Conservation (phyloP, 73 alveolate species). For the Paramecium caudatum region DNA sequence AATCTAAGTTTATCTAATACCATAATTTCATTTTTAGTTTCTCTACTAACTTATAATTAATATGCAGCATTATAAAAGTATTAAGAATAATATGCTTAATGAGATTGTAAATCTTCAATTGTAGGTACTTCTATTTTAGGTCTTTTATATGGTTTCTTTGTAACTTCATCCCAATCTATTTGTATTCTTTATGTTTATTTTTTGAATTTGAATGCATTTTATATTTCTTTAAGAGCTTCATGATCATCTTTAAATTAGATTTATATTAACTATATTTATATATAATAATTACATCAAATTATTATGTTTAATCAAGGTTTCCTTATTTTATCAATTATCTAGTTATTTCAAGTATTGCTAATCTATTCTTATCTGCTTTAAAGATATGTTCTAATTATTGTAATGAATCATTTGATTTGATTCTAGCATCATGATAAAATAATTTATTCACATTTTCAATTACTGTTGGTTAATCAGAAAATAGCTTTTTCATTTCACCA, state of each 20-base stretch:
- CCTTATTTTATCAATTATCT: background rate
- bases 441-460: slow-evolving; percentile 60
- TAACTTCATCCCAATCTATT: slow-evolving; percentile 39
- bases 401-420: slow-evolving; percentile 42
- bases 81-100: slow-evolving; percentile 2
- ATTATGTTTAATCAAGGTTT: slow-evolving; percentile 25
- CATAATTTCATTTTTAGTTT: slow-evolving; percentile 56
- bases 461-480: slow-evolving; percentile 46
- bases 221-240: slow-evolving; percentile 40
- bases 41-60: slow-evolving; percentile 44
- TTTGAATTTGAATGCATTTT: background rate
- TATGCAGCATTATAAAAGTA: slow-evolving; percentile 16
- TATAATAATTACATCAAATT: slow-evolving; percentile 26
- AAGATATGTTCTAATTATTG: background rate
- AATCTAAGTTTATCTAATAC: slow-evolving; percentile 31
- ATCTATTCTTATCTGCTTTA: background rate
- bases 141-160: background rate
- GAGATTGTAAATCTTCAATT: slow-evolving; percentile 16
- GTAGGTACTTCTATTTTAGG: background rate
- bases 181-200: background rate
- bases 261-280: slow-evolving; percentile 26
- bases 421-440: slow-evolving; percentile 67
- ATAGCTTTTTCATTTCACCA: slow-evolving; percentile 31
- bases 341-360: background rate
- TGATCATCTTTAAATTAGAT: slow-evolving; percentile 46